These are phyloP conservation scores for Wallacemonas rigidus DNA, from an alignment of 208 protist genomes.

Conservation along the genomic window DNA sequence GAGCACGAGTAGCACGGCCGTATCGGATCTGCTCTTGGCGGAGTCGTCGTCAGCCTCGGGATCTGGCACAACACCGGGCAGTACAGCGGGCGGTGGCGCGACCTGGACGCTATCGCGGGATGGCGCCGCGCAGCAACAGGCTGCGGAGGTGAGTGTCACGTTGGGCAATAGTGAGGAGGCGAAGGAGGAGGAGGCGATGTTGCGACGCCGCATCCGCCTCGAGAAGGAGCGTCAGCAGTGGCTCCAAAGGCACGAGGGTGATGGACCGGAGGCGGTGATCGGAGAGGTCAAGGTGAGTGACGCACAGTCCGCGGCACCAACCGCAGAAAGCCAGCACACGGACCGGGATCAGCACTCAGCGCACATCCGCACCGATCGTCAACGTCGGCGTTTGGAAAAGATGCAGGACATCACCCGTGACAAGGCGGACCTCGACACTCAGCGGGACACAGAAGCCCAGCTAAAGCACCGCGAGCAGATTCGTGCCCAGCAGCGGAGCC, in stretches of 20 bases:
- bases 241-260: neutral
- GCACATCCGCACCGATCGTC: slow-evolving; percentile 7
- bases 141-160: neutral
- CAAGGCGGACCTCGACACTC: slow-evolving; percentile 21
- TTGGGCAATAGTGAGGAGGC: slow-evolving; percentile 6
- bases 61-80: neutral
- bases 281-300: too few species aligned
- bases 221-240: slow-evolving; percentile 13
- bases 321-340: too few species aligned
- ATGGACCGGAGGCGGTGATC: too few species aligned
- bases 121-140: neutral
- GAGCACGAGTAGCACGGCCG: neutral
- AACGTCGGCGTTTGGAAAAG: slow-evolving; percentile 9
- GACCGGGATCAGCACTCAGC: slow-evolving; percentile 15
- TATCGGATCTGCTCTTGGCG: neutral
- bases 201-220: slow-evolving; percentile 21
- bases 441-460: slow-evolving; percentile 23
- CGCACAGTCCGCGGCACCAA: too few species aligned
- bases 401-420: neutral
- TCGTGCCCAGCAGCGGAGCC: slow-evolving; percentile 33
- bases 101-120: slow-evolving; percentile 1
- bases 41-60: neutral
- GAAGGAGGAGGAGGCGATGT: slow-evolving; percentile 22
- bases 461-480: slow-evolving; percentile 36
- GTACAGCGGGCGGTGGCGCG: neutral